A percentile compares a stretch with the other conserved stretches of the same genome.
Conservation (phyloP, 208 protist genomes). For the Trypanosoma congolense region DNA sequence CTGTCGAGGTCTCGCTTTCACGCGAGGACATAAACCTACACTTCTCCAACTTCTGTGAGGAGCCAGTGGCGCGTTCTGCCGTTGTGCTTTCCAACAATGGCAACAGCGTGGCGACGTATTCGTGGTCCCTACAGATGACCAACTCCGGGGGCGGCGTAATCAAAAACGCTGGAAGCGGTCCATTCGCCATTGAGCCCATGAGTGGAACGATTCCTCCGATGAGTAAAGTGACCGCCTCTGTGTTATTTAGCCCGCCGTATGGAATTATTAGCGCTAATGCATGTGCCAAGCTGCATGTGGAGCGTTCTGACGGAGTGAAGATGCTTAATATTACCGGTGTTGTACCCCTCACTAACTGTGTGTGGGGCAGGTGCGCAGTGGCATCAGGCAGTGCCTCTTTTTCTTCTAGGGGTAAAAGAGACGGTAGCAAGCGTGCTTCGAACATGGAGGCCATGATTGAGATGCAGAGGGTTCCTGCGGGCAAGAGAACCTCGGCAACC, state of each 20-base stretch:
- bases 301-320: conserved; percentile 61
- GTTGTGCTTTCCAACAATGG: conserved; percentile 78
- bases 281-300: conserved; percentile 59
- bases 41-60: conserved; percentile 65
- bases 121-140: conserved; percentile 42
- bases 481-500: conserved; percentile 27
- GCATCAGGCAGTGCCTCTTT: neutral
- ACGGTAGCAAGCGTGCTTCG: neutral
- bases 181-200: conserved; percentile 65
- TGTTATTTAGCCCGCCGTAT: conserved; percentile 68
- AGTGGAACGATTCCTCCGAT: conserved; percentile 61
- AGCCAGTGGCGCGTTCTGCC: conserved; percentile 54
- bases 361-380: conserved; percentile 23
- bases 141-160: neutral
- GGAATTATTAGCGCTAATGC: conserved; percentile 33
- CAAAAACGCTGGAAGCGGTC: conserved; percentile 2
- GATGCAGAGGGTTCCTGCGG: conserved; percentile 71
- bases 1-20: conserved; percentile 87
- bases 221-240: conserved; percentile 41
- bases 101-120: conserved; percentile 74
- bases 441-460: conserved; percentile 47
- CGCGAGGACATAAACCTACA: conserved; percentile 72
- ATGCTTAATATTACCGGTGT: conserved; percentile 53
- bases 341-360: conserved; percentile 59
- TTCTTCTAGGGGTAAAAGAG: neutral